Evolutionary conservation across 1,284 basidiomycete species (phyloP).

Genomic region (Puccinia horiana): DNA sequence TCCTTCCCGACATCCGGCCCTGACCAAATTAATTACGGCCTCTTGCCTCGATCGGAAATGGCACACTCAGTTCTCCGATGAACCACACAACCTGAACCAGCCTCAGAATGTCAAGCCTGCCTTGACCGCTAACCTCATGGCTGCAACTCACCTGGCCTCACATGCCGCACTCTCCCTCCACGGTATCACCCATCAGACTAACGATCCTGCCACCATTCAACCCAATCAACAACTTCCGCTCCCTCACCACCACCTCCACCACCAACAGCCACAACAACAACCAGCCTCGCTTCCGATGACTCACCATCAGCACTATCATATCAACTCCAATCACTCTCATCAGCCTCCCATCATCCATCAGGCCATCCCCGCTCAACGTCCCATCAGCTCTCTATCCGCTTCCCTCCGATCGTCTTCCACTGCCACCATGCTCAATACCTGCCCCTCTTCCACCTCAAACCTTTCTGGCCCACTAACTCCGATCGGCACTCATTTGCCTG

Average conservation of each 20-base stretch:
- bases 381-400: constrained; percentile 9
- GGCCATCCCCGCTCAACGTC: neutral
- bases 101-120: no score
- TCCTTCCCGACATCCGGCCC: no score
- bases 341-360: neutral
- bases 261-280: constrained; percentile 22
- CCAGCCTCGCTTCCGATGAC: neutral
- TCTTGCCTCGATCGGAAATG: no score
- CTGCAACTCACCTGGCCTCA: constrained; percentile 35
- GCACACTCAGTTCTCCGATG: no score
- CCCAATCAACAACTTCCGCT: constrained; percentile 32
- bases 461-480: neutral
- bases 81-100: no score
- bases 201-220: constrained; percentile 34
- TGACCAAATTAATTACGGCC: no score
- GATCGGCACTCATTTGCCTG: neutral
- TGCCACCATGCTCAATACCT: constrained; percentile 5
- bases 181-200: constrained; percentile 41
- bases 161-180: constrained; percentile 24
- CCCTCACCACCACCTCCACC: neutral
- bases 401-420: constrained; percentile 16
- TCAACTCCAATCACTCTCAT: neutral
- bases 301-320: neutral
- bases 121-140: constrained; percentile 39
- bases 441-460: constrained; percentile 13